phyloP scores from a whole-genome alignment of 371 early-diverging fungal species.

The Fennellomyces sp. region DNA sequence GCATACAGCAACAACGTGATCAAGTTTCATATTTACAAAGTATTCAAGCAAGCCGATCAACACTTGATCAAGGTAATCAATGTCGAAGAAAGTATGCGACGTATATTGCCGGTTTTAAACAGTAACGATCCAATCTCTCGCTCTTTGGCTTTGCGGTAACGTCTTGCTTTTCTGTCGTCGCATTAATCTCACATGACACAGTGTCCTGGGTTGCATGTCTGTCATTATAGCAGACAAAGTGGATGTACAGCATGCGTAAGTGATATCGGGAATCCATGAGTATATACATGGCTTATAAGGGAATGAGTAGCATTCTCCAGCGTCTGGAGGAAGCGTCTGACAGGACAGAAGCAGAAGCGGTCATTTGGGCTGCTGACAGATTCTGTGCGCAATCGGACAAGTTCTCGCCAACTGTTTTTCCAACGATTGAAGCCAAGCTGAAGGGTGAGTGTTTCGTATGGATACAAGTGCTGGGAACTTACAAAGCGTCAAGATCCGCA shows the following conservation, averaged over 20 bases:
- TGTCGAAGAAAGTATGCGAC: slow-evolving; percentile 54
- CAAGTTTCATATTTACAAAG: slow-evolving; percentile 55
- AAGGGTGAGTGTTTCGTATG: slow-evolving; percentile 19
- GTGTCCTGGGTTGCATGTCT: slow-evolving; percentile 61
- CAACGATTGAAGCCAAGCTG: slow-evolving; percentile 32
- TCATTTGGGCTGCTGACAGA: slow-evolving; percentile 59
- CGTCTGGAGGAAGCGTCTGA: slow-evolving; percentile 49
- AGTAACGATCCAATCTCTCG: slow-evolving; percentile 61
- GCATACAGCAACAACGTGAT: slow-evolving; percentile 52
- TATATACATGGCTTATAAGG: not conserved
- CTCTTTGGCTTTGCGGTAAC: slow-evolving; percentile 57
- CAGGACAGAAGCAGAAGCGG: slow-evolving; percentile 57
- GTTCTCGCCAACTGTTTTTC: slow-evolving; percentile 54
- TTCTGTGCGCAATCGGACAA: slow-evolving; percentile 53
- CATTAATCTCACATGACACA: slow-evolving; percentile 13
- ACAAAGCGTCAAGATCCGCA: not conserved
- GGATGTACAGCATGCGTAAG: slow-evolving; percentile 63
- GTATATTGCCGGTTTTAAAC: slow-evolving; percentile 52
- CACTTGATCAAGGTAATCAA: slow-evolving; percentile 59
- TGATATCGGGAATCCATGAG: not conserved
- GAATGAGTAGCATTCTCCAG: slow-evolving; percentile 38
- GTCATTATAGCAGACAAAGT: slow-evolving; percentile 54
- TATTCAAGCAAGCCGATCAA: slow-evolving; percentile 47
- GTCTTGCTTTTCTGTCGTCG: not conserved
- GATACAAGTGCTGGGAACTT: slow-evolving; percentile 16